A percentile compares a stretch with the other conserved stretches of the same genome.
Evolutionary conservation across 352 stramenopile genomes (phyloP).

Genomic region (Globisporangium recalcitrans): DNA sequence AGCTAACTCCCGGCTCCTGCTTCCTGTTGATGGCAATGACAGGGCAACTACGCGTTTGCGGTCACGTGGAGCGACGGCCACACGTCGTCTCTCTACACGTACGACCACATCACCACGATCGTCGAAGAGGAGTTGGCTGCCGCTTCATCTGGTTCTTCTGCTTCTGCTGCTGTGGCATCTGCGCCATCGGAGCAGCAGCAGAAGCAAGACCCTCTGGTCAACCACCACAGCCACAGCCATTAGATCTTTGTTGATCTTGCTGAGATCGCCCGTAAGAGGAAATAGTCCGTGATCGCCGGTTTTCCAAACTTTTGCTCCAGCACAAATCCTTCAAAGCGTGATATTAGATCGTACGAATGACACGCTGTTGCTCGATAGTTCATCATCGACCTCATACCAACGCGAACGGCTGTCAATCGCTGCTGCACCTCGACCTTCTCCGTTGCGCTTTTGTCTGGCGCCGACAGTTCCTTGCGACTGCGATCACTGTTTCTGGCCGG

Average conservation of each 20-base stretch:
- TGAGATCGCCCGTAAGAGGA: neutral
- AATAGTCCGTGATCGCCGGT: neutral
- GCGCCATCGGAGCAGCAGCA: neutral
- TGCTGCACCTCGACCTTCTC: too few species aligned
- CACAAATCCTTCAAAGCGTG: neutral
- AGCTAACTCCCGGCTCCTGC: too few species aligned
- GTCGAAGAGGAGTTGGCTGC: conserved; percentile 30
- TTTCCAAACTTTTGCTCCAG: neutral
- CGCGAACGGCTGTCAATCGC: neutral
- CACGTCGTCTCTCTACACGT: conserved; percentile 95
- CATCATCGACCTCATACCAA: too few species aligned
- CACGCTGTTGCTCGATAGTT: too few species aligned
- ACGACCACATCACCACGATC: conserved; percentile 75
- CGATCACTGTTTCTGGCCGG: neutral
- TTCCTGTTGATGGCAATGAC: too few species aligned
- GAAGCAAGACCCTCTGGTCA: neutral
- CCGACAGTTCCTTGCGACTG: neutral
- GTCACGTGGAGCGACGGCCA: conserved; percentile 98
- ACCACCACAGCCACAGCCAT: conserved; percentile 4
- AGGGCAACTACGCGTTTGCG: conserved; percentile 97
- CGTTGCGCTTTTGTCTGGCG: neutral
- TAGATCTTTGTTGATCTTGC: neutral
- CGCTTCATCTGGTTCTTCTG: neutral
- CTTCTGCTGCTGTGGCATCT: neutral
- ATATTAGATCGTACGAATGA: too few species aligned